Evolutionary conservation across 73 alveolate genomes (phyloP), one percentile per base, ranked within the genome.

Genomic region (Effrenium voratum): DNA sequence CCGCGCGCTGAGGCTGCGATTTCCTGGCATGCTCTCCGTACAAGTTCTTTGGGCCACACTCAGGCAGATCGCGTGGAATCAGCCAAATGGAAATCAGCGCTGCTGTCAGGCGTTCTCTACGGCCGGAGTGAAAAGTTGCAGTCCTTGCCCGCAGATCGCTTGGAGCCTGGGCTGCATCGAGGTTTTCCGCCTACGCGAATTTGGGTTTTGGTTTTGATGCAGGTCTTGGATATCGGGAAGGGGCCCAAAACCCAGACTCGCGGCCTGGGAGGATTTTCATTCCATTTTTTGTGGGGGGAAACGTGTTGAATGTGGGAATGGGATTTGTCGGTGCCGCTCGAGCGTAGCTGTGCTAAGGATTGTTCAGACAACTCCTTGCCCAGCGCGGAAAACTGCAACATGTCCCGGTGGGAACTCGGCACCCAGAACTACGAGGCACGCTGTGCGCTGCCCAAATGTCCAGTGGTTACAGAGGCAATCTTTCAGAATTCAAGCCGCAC

Each of bases 351-450:
- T 16, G 5, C 22, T 50, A 0, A 88, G 97, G 97, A 90, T 44
- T 90, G 88, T 76, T 90, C 97, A 12, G 97, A 70, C 73, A 76
- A 90, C 76, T 90, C 97, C 59, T 47, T 90, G 79, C 97, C 97
- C 16, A 68, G 97, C 87, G 68, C 38, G 28, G 77, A 34, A 44
- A 90, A 90, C 82, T 57, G 79, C 88, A 50, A 90, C 76, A 90
- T 90, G 97, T 90, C 97, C 41, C 97, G 97, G 55, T 90, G 97
- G 97, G 97, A 90, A n/a, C 41, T 90, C 43, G 97, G 97, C 87
- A 90, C 97, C 34, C 97, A 90, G 97, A 90, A 90, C 97, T 90
- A 90, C 76, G 97, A 90, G 97, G 97, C 97, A 13, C 26, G 79
- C 3, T 30, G 40, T 32, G 8, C 12, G 68, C 12, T 55, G 30